phyloP scores from a whole-genome alignment of 306 rosid species.

The Lablab purpureus region DNA sequence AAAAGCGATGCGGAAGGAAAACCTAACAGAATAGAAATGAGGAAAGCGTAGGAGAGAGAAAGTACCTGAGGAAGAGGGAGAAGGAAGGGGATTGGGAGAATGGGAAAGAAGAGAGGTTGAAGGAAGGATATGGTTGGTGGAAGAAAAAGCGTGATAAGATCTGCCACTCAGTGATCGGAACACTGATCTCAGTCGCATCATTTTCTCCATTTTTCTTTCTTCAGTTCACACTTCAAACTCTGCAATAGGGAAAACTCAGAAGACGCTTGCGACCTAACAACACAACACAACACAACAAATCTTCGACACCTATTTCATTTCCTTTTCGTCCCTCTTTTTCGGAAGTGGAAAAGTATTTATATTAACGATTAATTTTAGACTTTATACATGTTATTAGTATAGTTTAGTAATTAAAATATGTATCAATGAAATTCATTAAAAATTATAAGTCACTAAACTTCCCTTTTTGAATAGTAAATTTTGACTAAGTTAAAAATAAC shows the following conservation, averaged over 20 bases:
- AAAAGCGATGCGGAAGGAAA: background rate
- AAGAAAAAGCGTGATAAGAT: constrained; percentile 54
- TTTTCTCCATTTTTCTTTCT: constrained; percentile 58
- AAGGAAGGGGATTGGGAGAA: constrained; percentile 36
- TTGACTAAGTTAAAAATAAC: too few relatives aligned
- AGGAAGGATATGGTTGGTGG: constrained; percentile 42
- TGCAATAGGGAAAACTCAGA: background rate
- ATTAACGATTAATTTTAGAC: too few relatives aligned
- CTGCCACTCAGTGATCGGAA: constrained; percentile 68
- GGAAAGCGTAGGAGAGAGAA: constrained; percentile 11
- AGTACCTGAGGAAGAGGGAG: constrained; percentile 50
- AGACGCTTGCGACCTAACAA: background rate
- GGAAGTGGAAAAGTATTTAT: too few relatives aligned
- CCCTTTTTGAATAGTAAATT: too few relatives aligned
- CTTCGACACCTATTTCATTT: background rate
- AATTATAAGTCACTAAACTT: too few relatives aligned
- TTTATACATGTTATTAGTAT: too few relatives aligned
- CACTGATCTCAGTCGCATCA: constrained; percentile 64
- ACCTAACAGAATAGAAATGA: background rate
- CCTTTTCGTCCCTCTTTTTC: background rate
- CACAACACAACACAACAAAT: background rate
- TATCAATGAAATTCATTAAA: too few relatives aligned
- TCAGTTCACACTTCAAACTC: background rate
- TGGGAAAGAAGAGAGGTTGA: constrained; percentile 43
- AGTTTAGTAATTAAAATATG: too few relatives aligned